Evolutionary conservation across 768 basidiomycete species (phyloP).

Genomic region (Podaxis carcinomalis): DNA sequence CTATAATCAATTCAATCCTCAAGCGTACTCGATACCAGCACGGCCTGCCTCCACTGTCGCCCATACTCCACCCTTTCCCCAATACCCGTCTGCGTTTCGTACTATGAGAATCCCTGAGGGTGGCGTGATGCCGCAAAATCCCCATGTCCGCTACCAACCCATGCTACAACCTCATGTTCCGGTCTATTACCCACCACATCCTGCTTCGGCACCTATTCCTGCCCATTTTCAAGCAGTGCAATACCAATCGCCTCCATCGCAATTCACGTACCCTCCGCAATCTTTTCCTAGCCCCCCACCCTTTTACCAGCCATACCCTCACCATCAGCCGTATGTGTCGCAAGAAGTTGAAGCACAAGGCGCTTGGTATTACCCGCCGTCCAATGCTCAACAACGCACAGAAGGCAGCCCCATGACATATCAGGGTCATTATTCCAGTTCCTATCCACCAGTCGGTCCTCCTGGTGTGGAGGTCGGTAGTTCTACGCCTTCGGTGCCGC

Average conservation of each 20-base stretch:
- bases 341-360: constrained; percentile 33
- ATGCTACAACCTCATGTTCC: constrained; percentile 34
- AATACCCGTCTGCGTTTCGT: constrained; percentile 32
- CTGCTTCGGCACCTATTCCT: constrained; percentile 23
- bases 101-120: constrained; percentile 29
- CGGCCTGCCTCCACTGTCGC: constrained; percentile 33
- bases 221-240: constrained; percentile 28
- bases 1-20: constrained; percentile 34
- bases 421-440: constrained; percentile 26
- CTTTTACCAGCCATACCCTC: constrained; percentile 27
- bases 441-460: constrained; percentile 23
- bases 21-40: constrained; percentile 38
- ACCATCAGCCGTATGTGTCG: constrained; percentile 21
- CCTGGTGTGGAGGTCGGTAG: constrained; percentile 19
- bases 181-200: constrained; percentile 33
- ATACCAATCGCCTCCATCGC: constrained; percentile 25
- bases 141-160: constrained; percentile 37
- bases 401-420: constrained; percentile 25
- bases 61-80: constrained; percentile 28
- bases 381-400: constrained; percentile 18
- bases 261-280: constrained; percentile 34
- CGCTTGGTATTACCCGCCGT: constrained; percentile 51
- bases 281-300: constrained; percentile 30
- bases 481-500: constrained; percentile 13
- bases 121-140: constrained; percentile 33